Base-by-base conservation (phyloP, 2,329 filamentous ascomycete genomes). In the Trichoderma semiorbis region DNA sequence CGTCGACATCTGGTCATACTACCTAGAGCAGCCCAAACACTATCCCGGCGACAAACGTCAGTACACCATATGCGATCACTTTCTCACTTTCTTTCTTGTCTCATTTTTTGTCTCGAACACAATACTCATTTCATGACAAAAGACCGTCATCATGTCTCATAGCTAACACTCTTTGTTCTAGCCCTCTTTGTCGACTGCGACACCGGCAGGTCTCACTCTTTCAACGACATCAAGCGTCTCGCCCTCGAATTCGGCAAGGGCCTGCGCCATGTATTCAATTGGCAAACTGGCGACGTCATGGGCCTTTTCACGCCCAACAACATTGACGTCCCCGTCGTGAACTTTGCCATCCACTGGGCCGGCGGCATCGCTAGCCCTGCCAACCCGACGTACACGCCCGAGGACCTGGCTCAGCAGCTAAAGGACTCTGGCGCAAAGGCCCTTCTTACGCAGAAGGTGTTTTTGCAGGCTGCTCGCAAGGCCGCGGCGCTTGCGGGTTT, bases 371-470 rank as follows among this genome's bases (percentile, higher is more conserved):
- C 93, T 12, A 94, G 91, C n/a, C 94, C 95, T 0, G 94, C 93
- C 3, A 98, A 98, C 78, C 94, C 95, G 24, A 90, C 90, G 5
- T 97, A 97, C 82, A 97, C 93, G 0, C 88, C 88, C 14, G 89
- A 93, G 11, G 95, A 98, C 81, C 86, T 98, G 39, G 90, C 92
- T 5, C 94, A 93, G 77, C 95, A 98, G 82, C 87, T 98, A 73
- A 89, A 89, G 76, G 93, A 97, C 80, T 91, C 91, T 0, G 87
- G 89, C 1, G 93, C 93, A 36, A 93, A 90, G 77, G 93, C 87
- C 0, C 80, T 98, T 8, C 87, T 92, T 30, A 97, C 95, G 3
- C 93, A 97, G 77, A 79, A 87, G 30, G 82, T 89, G 0, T 87
- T 91, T 72, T 84, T 97, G 1, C 82, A 88, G 7, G 86, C 86